Percentiles rank a stretch among this genome's conserved stretches.
Evolutionary conservation across 225 moss, liverwort and hornwort genomes (phyloP).

Genomic region (Takakia lepidozioides): DNA sequence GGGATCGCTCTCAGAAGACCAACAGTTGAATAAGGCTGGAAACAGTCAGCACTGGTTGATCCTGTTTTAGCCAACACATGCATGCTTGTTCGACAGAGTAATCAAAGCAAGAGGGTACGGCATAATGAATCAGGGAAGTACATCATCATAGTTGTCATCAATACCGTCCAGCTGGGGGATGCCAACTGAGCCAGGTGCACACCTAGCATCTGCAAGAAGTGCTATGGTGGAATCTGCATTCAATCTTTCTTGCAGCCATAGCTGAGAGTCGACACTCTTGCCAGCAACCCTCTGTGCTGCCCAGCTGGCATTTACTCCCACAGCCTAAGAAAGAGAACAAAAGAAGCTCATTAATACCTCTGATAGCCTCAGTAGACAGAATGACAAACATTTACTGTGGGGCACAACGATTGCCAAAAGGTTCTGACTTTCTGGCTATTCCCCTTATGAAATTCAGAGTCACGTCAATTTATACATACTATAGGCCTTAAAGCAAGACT

Average conservation of each 20-base stretch:
- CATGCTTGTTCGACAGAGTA: too few species aligned
- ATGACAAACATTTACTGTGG: not conserved
- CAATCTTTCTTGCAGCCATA: slow-evolving; percentile 31
- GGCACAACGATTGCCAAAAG: too few species aligned
- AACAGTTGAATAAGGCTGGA: too few species aligned
- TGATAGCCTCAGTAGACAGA: not conserved
- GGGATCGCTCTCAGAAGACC: too few species aligned
- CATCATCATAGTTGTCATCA: slow-evolving; percentile 85
- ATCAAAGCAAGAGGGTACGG: too few species aligned
- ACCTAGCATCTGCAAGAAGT: slow-evolving; percentile 22
- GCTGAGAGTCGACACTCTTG: slow-evolving; percentile 27
- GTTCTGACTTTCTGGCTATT: too few species aligned
- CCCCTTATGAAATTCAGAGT: too few species aligned
- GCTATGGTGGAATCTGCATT: slow-evolving; percentile 37
- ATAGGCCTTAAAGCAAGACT: too few species aligned
- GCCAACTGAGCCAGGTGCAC: slow-evolving; percentile 15
- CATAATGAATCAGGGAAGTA: slow-evolving; percentile 16
- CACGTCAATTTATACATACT: too few species aligned
- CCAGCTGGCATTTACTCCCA: slow-evolving; percentile 23
- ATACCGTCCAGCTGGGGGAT: slow-evolving; percentile 84
- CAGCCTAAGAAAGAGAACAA: slow-evolving; percentile 17
- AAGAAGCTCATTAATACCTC: not conserved
- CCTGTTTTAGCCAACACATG: too few species aligned
- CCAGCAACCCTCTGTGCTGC: slow-evolving; percentile 32
- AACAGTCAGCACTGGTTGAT: too few species aligned